phyloP scores from a whole-genome alignment of 768 basidiomycete species.

The Thelephora ganbajun region DNA sequence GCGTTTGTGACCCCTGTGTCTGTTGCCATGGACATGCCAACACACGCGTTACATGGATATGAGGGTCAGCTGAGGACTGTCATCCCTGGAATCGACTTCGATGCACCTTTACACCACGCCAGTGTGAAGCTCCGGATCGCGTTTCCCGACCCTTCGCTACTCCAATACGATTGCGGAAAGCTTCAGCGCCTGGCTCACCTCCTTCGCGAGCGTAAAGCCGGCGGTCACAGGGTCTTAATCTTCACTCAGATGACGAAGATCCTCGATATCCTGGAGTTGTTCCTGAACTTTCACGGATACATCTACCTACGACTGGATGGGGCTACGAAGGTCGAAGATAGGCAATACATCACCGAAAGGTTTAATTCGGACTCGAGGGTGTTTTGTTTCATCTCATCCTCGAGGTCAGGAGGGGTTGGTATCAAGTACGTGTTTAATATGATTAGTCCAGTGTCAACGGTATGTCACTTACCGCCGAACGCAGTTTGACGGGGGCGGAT shows the following conservation, averaged over 20 bases:
- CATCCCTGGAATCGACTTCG: slow-evolving; percentile 32
- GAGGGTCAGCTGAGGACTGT: slow-evolving; percentile 9
- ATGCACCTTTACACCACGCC: slow-evolving; percentile 52
- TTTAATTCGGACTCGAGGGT: slow-evolving; percentile 68
- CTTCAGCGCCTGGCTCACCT: slow-evolving; percentile 73
- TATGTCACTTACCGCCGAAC: slow-evolving; percentile 11
- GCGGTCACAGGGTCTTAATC: slow-evolving; percentile 82
- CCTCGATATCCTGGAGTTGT: slow-evolving; percentile 87
- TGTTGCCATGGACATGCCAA: slow-evolving; percentile 62
- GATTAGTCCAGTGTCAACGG: slow-evolving; percentile 2
- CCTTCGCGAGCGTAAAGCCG: slow-evolving; percentile 71
- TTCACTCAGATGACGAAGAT: slow-evolving; percentile 97
- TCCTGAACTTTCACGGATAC: slow-evolving; percentile 85
- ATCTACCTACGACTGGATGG: slow-evolving; percentile 92
- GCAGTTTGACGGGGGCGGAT: slow-evolving; percentile 73
- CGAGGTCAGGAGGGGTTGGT: slow-evolving; percentile 74
- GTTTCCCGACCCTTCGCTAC: slow-evolving; percentile 77
- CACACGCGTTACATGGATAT: slow-evolving; percentile 39
- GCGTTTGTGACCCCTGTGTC: slow-evolving; percentile 70
- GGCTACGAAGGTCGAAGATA: slow-evolving; percentile 88
- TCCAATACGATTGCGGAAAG: slow-evolving; percentile 96
- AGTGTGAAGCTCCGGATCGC: slow-evolving; percentile 84
- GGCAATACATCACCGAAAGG: slow-evolving; percentile 81
- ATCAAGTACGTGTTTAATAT: slow-evolving; percentile 58
- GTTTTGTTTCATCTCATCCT: slow-evolving; percentile 83